These are phyloP conservation scores for Aquanectria penicillioides DNA, from an alignment of 2,329 filamentous ascomycete genomes.

Conservation along the genomic window DNA sequence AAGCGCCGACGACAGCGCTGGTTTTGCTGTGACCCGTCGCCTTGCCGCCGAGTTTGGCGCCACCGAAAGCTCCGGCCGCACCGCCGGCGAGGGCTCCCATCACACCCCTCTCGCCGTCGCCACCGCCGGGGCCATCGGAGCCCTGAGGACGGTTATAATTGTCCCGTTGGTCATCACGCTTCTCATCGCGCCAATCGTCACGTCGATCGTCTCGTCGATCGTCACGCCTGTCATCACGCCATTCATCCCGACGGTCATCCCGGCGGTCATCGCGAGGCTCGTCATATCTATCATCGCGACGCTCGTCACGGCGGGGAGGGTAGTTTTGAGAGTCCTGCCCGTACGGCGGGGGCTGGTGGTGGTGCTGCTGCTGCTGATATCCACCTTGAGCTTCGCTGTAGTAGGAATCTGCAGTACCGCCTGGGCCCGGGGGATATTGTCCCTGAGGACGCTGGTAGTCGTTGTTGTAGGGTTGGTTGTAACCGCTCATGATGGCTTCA, in stretches of 20 bases:
- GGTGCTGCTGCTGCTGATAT: neutral
- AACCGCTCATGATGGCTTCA: constrained; percentile 1
- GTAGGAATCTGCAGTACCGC: neutral
- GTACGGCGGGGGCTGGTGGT: neutral
- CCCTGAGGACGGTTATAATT: neutral
- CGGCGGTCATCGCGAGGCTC: neutral
- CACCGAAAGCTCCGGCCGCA: constrained; percentile 52
- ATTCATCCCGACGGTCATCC: neutral
- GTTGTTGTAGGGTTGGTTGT: neutral
- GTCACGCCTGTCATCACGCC: neutral
- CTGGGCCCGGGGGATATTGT: neutral
- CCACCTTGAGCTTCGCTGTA: neutral
- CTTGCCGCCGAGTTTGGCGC: constrained; percentile 50
- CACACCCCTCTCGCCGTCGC: constrained; percentile 53
- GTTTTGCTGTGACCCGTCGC: constrained; percentile 43
- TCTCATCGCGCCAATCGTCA: neutral
- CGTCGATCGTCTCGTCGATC: neutral
- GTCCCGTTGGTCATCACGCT: neutral
- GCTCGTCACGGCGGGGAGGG: neutral
- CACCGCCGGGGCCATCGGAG: constrained; percentile 31
- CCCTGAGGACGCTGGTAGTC: constrained; percentile 7
- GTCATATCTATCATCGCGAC: neutral
- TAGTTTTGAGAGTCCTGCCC: neutral
- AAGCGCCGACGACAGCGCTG: constrained; percentile 50
- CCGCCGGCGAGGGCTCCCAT: constrained; percentile 53